A percentile compares a stretch with the other conserved stretches of the same genome.
phyloP scores from a whole-genome alignment of 768 basidiomycete species.

The Rhodotorula graminis region DNA sequence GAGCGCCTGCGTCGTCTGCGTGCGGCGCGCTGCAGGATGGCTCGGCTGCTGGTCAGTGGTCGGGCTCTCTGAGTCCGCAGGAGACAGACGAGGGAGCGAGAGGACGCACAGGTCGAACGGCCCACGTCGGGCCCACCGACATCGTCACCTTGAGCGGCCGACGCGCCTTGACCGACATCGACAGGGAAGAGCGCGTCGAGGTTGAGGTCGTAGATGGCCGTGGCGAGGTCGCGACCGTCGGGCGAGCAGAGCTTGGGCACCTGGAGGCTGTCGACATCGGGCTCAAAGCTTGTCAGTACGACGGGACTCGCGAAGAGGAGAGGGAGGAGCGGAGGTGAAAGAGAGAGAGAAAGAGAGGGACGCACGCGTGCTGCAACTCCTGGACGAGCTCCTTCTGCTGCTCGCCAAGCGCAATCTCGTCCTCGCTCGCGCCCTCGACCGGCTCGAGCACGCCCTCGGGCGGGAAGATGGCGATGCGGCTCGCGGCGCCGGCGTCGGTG shows the following conservation, averaged over 20 bases:
- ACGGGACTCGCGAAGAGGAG: too few species aligned
- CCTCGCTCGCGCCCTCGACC: too few species aligned
- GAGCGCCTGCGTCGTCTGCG: not conserved
- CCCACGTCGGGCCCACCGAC: not conserved
- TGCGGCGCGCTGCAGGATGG: too few species aligned
- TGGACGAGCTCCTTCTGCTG: not conserved
- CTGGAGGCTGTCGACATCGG: not conserved
- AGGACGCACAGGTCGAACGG: not conserved
- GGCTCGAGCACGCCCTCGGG: not conserved
- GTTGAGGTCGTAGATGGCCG: slow-evolving; percentile 8
- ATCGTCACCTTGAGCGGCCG: not conserved
- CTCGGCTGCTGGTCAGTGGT: too few species aligned
- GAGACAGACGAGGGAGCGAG: not conserved
- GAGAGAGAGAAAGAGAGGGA: not conserved
- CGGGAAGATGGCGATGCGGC: slow-evolving; percentile 9
- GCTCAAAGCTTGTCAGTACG: too few species aligned
- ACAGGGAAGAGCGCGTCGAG: not conserved
- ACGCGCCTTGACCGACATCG: not conserved
- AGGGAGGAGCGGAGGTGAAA: too few species aligned
- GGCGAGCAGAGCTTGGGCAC: not conserved
- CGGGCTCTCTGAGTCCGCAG: too few species aligned
- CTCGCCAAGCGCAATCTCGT: not conserved
- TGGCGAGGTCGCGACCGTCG: not conserved
- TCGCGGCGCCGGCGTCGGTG: too few species aligned
- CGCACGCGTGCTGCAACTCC: slow-evolving; percentile 5